Percentiles rank a stretch among this genome's conserved stretches.
Evolutionary conservation across 2,329 filamentous ascomycete species (phyloP).

Genomic region (Chlorencoelia australis): DNA sequence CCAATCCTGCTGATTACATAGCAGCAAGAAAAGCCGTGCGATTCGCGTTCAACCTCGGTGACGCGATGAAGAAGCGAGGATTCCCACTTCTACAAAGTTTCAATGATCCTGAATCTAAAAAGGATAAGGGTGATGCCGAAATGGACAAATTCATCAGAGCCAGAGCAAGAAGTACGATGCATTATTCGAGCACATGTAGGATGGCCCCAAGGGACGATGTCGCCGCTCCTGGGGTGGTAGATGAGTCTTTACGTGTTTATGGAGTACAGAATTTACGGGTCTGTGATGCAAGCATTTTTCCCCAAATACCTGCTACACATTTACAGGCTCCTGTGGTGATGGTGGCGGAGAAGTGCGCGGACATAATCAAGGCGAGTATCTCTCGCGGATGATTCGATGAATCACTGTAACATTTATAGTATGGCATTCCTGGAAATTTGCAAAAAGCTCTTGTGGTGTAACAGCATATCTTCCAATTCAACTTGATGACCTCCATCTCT

Average conservation of each 20-base stretch:
- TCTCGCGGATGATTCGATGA: too few relatives aligned
- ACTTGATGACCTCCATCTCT: too few relatives aligned
- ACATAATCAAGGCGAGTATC: constrained; percentile 7
- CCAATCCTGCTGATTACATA: constrained; percentile 2
- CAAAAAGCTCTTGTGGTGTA: too few relatives aligned
- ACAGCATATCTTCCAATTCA: too few relatives aligned
- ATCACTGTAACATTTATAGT: too few relatives aligned
- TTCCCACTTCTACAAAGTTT: too few relatives aligned
- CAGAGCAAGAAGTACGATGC: background rate
- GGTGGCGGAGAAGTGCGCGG: constrained; percentile 18
- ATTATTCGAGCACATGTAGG: background rate
- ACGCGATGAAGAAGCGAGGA: constrained; percentile 5
- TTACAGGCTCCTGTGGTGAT: constrained; percentile 18
- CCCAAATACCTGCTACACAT: constrained; percentile 16
- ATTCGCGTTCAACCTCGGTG: constrained; percentile 3
- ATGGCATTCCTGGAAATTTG: too few relatives aligned
- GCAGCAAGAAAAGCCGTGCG: constrained; percentile 4
- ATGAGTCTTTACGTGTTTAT: constrained; percentile 20
- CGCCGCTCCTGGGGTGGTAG: constrained; percentile 16
- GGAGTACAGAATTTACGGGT: constrained; percentile 19
- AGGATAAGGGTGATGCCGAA: too few relatives aligned
- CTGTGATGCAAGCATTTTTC: constrained; percentile 22
- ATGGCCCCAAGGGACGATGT: background rate
- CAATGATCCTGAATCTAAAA: too few relatives aligned
- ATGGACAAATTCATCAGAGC: too few relatives aligned